Percentiles rank a stretch among this genome's conserved stretches.
These are phyloP conservation scores for Calonectria multiphialidica DNA, from an alignment of 2,329 filamentous ascomycete genomes.

Conservation along the genomic window DNA sequence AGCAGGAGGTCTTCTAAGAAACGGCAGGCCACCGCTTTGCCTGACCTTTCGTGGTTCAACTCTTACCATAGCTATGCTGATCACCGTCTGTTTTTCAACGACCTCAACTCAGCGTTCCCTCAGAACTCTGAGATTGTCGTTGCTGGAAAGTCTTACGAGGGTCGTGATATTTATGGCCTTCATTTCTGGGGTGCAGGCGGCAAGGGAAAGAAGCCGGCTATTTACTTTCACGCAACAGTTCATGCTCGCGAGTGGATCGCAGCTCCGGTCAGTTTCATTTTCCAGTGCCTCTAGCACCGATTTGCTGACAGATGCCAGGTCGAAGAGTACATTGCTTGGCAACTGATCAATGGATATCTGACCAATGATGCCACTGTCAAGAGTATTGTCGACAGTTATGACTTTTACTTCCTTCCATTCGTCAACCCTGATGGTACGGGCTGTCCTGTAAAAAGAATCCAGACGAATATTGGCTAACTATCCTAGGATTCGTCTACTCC, in stretches of 20 bases:
- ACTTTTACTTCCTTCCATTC: slow-evolving; percentile 74
- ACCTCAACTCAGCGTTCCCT: slow-evolving; percentile 56
- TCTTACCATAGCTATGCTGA: slow-evolving; percentile 65
- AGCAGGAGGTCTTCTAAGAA: background rate
- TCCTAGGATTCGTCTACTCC: slow-evolving; percentile 56
- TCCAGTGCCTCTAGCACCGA: no score
- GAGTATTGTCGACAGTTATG: slow-evolving; percentile 69
- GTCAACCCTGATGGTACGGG: slow-evolving; percentile 69
- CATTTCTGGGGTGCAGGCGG: slow-evolving; percentile 63
- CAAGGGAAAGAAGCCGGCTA: slow-evolving; percentile 60
- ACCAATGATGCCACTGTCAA: slow-evolving; percentile 50
- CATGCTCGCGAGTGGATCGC: slow-evolving; percentile 72
- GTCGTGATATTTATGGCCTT: slow-evolving; percentile 70
- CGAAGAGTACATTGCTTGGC: slow-evolving; percentile 65
- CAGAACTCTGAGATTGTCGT: slow-evolving; percentile 60
- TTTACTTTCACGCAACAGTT: slow-evolving; percentile 68
- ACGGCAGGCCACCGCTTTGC: slow-evolving; percentile 17
- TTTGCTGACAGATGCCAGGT: slow-evolving; percentile 41
- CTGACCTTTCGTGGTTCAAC: slow-evolving; percentile 58
- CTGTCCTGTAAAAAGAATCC: no score
- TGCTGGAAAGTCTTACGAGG: slow-evolving; percentile 60
- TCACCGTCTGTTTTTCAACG: slow-evolving; percentile 60
- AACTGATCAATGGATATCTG: slow-evolving; percentile 60
- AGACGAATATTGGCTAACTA: slow-evolving; percentile 1
- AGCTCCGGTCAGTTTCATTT: slow-evolving; percentile 45